Percentiles rank a stretch among this genome's conserved stretches.
Evolutionary conservation across 1,284 basidiomycete genomes (phyloP).

Genomic region (Singerocomus inundabilis): DNA sequence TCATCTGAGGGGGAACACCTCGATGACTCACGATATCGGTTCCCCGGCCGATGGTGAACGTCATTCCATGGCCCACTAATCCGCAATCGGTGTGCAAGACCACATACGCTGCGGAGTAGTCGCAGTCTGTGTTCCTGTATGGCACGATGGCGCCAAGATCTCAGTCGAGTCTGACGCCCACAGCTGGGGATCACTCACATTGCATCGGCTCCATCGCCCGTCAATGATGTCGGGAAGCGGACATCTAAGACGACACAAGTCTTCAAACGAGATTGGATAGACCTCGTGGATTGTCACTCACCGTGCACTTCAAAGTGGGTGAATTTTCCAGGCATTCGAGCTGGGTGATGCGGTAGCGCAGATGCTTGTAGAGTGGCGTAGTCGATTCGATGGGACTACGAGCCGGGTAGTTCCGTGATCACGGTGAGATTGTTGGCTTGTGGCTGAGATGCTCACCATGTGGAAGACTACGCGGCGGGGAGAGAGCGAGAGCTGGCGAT

Average conservation of each 20-base stretch:
- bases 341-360: too few species aligned
- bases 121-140: constrained; percentile 84
- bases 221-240: constrained; percentile 50
- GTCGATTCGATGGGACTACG: background rate
- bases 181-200: constrained; percentile 34
- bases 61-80: constrained; percentile 87
- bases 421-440: too few species aligned
- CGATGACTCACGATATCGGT: constrained; percentile 74
- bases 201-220: constrained; percentile 63
- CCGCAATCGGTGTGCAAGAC: constrained; percentile 61
- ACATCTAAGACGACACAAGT: constrained; percentile 14
- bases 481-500: too few species aligned
- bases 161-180: background rate
- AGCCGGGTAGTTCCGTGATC: too few species aligned
- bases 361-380: background rate
- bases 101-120: constrained; percentile 91
- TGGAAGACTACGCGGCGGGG: too few species aligned
- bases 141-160: background rate
- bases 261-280: background rate
- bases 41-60: constrained; percentile 91
- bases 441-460: too few species aligned
- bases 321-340: constrained; percentile 21
- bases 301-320: constrained; percentile 35
- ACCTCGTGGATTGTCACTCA: background rate
- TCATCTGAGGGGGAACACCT: background rate